phyloP scores from a whole-genome alignment of 345 rosid genomes.

The Eutrema yunnanense region DNA sequence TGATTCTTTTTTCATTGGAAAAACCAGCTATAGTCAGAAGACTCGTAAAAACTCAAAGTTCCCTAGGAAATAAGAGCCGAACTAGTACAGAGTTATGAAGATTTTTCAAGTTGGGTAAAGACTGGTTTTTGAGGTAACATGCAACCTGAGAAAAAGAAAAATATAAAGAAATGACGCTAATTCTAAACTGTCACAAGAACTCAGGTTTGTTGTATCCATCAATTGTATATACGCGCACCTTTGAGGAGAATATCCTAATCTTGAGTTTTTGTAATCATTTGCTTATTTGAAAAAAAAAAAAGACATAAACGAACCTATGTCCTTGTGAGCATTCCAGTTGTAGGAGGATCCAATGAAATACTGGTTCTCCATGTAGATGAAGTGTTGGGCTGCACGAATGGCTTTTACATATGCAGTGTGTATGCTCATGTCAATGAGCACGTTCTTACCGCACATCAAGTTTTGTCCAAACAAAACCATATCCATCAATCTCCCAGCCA shows the following conservation, averaged over 20 bases:
- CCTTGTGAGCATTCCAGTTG: conserved; percentile 73
- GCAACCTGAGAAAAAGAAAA: too few relatives aligned
- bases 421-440: conserved; percentile 98
- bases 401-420: conserved; percentile 95
- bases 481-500: conserved; percentile 14
- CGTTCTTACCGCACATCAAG: conserved; percentile 84
- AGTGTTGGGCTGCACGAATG: conserved; percentile 96
- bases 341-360: conserved; percentile 92
- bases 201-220: not conserved
- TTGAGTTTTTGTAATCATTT: not conserved
- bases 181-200: not conserved
- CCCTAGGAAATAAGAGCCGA: not conserved
- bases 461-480: conserved; percentile 47
- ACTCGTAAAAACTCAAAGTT: not conserved
- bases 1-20: not conserved
- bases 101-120: too few relatives aligned
- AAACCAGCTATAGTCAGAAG: not conserved
- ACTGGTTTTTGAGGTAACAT: too few relatives aligned
- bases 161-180: not conserved
- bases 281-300: not conserved
- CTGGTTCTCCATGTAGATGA: conserved; percentile 91
- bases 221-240: not conserved
- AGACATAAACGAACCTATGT: conserved; percentile 47
- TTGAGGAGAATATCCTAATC: not conserved
- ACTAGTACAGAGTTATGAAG: not conserved